Evolutionary conservation across 2,329 filamentous ascomycete species (phyloP), one percentile per base, ranked within the genome.

Genomic region (Dactylellina drechsleri): DNA sequence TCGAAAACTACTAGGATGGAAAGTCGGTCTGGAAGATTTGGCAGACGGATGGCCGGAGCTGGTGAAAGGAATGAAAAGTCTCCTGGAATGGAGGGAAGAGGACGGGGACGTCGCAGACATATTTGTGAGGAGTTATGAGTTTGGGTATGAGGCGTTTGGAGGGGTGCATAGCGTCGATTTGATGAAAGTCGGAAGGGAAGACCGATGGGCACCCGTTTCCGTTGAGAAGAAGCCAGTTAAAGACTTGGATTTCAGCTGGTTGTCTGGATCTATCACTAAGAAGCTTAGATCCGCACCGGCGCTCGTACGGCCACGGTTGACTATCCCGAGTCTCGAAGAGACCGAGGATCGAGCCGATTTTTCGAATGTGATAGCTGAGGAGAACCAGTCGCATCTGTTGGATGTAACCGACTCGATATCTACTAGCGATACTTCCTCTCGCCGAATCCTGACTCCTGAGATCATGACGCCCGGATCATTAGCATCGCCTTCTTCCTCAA

Each of bases 21-120:
- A 91, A 15, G 88, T 87, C 40, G 86, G 89, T 67, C 83, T 95
- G 1, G 87, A 92, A 54, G 89, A 93, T 80, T 92, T 98, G 76
- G 85, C 86, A 1, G 93, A 97, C 79, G 93, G 92, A 2, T 98
- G 94, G 94, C 91, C 92, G 0, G 89, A 90, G 15, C 85, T 97
- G 2, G 88, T 89, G 0, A 92, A 86, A 78, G 91, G 92, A 0
- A 85, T 99, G 15, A 88, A 88, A 3, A 85, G 86, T 2, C 84
- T 98, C 0, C 83, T 94, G 1, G 86, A 90, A 52, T 97, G 92
- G 92, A 86, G 90, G 54, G 90, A 90, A 78, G 85, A 84, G 49
- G 84, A 95, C 60, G 92, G 92, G 0, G 85, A 90, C 20, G 91
- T 97, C 0, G 90, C 90, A 75, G 92, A 97, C 77, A 81, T 96